Base-by-base conservation (phyloP, 2,329 filamentous ascomycete species). In the Pseudogymnoascus sp. region DNA sequence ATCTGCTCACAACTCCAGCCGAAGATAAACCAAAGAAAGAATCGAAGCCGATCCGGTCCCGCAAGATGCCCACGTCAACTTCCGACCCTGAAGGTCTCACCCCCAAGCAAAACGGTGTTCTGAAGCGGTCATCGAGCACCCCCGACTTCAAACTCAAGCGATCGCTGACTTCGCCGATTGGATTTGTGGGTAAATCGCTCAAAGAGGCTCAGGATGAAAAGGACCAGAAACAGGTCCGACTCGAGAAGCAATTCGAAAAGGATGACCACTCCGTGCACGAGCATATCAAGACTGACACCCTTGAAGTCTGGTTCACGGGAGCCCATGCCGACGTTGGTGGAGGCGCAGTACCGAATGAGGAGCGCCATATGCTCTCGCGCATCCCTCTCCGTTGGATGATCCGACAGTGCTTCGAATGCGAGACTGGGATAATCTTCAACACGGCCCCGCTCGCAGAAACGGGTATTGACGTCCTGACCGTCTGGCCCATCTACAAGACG, bases 301-400 rank as follows among this genome's bases (percentile, higher is more conserved):
- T 61, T 61, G 77, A 78, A 67, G 76, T 78, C 26, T 79, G 77
- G 77, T 79, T 79, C 64, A 68, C 73, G 1, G 78, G 77, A 10
- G 70, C 71, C 19, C 78, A 79, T 63, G 75, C 72, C 2, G 78
- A 80, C 67, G 72, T 79, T 7, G 78, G 78, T n/a, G 77, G 77
- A 1, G 78, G 78, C 3, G 77, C 78, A 2, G 75, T 78, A 3
- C 63, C 68, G 2, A 79, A 79, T 64, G 73, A 74, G 35, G 71
- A 70, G 41, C 72, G 77, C 2, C 77, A 79, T 62, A 78, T 76
- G 67, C 73, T 80, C 7, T 73, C 77, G 3, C 75, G 75, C 2
- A 79, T 79, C 12, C 78, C 78, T 4, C 71, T 80, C 2, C 74
- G 78, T 2, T 80, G 78, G 78, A 80, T 80, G 78, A 72, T 80